These are phyloP conservation scores for Macrocybe gigantea DNA, from an alignment of 768 basidiomycete genomes.

Conservation along the genomic window DNA sequence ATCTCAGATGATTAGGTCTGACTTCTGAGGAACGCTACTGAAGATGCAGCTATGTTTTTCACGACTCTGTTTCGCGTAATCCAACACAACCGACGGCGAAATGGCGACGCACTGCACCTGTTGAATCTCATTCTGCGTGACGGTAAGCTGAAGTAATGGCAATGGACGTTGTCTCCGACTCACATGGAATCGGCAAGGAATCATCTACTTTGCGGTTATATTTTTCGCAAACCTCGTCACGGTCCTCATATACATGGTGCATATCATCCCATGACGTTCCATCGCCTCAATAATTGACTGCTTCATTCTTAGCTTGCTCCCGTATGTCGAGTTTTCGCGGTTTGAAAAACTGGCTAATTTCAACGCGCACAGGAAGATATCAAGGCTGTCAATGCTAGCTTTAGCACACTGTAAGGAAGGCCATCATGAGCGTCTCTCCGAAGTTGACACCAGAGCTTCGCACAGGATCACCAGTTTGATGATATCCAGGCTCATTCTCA, in stretches of 20 bases:
- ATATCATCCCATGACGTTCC: background rate
- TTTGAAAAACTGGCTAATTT: background rate
- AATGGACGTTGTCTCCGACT: background rate
- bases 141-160: conserved; percentile 14
- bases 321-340: conserved; percentile 7
- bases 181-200: conserved; percentile 12
- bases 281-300: background rate
- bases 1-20: background rate
- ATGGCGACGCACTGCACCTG: conserved; percentile 13
- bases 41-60: conserved; percentile 25
- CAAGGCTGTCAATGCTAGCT: conserved; percentile 31
- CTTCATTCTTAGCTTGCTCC: conserved; percentile 15
- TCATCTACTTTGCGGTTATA: conserved; percentile 29
- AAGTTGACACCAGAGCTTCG: too few species aligned
- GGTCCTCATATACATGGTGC: conserved; percentile 26
- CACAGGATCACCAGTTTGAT: too few species aligned
- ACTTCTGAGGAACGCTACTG: background rate
- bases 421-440: too few species aligned
- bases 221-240: conserved; percentile 25
- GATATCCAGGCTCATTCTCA: too few species aligned
- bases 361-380: conserved; percentile 19
- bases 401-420: conserved; percentile 26
- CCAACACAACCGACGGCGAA: conserved; percentile 9
- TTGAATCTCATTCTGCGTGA: conserved; percentile 26
- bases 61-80: conserved; percentile 23